Conservation (phyloP, 345 rosid genomes). For the Camelina laxa region DNA sequence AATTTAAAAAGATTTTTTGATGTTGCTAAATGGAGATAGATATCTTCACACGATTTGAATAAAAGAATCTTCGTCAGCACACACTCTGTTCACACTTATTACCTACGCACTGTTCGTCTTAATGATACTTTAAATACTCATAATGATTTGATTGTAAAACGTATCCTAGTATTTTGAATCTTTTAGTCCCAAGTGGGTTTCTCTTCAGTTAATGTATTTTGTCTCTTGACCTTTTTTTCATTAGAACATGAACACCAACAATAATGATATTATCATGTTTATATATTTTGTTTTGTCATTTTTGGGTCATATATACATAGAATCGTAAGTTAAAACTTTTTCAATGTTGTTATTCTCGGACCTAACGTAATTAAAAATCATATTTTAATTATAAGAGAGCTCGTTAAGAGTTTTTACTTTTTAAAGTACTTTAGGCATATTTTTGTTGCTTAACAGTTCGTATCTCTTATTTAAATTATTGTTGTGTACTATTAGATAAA, state of each 20-base stretch:
- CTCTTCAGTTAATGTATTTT: background rate
- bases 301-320: background rate
- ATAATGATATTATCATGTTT: background rate
- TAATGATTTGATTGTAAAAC: background rate
- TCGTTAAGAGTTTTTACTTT: background rate
- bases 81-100: slow-evolving; percentile 9
- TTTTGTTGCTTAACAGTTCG: background rate
- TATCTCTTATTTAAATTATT: background rate
- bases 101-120: background rate
- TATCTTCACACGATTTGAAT: background rate
- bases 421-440: background rate
- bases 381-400: background rate
- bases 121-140: background rate
- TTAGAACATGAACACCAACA: slow-evolving; percentile 1
- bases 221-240: background rate
- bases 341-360: background rate
- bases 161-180: background rate
- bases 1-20: too few relatives aligned
- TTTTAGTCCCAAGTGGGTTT: background rate
- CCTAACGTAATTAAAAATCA: background rate
- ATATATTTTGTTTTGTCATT: background rate
- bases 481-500: too few relatives aligned
- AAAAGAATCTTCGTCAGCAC: slow-evolving; percentile 15
- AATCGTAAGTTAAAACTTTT: background rate
- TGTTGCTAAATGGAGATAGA: too few relatives aligned